phyloP scores from a whole-genome alignment of 371 early-diverging fungal genomes.

The Mortierella sp. region DNA sequence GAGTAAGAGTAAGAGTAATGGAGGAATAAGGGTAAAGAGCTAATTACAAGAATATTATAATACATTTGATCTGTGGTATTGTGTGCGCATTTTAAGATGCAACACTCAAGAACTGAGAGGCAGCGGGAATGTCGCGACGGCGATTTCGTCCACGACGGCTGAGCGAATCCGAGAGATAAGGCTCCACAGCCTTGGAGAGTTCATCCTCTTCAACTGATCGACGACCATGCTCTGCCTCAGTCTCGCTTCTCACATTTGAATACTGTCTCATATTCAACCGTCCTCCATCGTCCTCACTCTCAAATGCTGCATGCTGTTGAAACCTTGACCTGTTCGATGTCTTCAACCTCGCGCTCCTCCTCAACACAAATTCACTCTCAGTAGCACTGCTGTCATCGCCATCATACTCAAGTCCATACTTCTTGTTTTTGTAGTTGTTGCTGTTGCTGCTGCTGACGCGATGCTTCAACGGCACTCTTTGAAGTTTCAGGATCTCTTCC shows the following conservation, averaged over 20 bases:
- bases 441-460: constrained; percentile 1
- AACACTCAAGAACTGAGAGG: constrained; percentile 42
- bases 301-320: constrained; percentile 11
- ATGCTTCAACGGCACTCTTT: constrained; percentile 30
- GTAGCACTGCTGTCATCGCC: constrained; percentile 54
- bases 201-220: constrained; percentile 54
- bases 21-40: not conserved
- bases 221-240: constrained; percentile 54
- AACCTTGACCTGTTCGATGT: constrained; percentile 1
- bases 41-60: constrained; percentile 28
- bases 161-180: constrained; percentile 51
- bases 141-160: constrained; percentile 44
- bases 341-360: constrained; percentile 23
- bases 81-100: constrained; percentile 4
- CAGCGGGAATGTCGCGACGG: constrained; percentile 25
- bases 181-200: constrained; percentile 52
- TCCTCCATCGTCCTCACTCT: constrained; percentile 24
- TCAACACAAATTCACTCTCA: constrained; percentile 34
- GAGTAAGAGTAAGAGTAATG: not conserved
- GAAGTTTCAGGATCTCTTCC: constrained; percentile 35
- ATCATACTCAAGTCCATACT: constrained; percentile 40
- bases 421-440: constrained; percentile 23
- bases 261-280: constrained; percentile 5
- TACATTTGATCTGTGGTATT: constrained; percentile 7
- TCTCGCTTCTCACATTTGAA: constrained; percentile 41